Percentiles rank a stretch among this genome's conserved stretches.
Conservation (phyloP, 306 rosid genomes). For the Quercus mongolica region DNA sequence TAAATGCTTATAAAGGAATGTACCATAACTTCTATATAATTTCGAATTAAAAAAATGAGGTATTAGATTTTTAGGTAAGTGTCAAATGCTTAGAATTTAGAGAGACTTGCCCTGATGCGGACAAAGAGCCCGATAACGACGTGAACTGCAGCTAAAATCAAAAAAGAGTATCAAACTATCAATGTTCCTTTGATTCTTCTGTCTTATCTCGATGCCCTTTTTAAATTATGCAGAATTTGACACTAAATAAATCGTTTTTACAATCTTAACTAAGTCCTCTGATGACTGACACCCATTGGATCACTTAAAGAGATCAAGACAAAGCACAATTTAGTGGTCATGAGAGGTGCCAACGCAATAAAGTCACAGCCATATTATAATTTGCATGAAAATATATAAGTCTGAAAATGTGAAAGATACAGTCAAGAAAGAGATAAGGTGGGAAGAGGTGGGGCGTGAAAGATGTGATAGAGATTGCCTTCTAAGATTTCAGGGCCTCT, state of each 20-base stretch:
- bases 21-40: too few species aligned
- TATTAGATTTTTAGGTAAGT: background rate
- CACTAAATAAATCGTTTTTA: background rate
- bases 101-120: background rate
- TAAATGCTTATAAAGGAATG: too few species aligned
- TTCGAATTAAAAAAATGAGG: background rate
- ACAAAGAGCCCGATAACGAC: background rate
- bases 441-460: conserved; percentile 17
- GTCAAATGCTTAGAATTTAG: too few species aligned
- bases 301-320: background rate
- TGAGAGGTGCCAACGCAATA: background rate
- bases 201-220: background rate
- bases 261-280: too few species aligned
- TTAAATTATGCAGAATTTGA: background rate
- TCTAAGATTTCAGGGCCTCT: conserved; percentile 37
- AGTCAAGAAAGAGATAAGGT: conserved; percentile 29
- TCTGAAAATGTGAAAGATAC: background rate
- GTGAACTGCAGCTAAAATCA: background rate
- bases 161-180: background rate
- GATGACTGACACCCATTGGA: background rate
- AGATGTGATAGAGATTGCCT: conserved; percentile 33
- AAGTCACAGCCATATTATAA: background rate
- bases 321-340: background rate
- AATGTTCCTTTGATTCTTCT: background rate
- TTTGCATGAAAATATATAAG: background rate